phyloP scores from a whole-genome alignment of 495 filamentous ascomycete genomes.

The Pseudomonodictys pantanalensis region DNA sequence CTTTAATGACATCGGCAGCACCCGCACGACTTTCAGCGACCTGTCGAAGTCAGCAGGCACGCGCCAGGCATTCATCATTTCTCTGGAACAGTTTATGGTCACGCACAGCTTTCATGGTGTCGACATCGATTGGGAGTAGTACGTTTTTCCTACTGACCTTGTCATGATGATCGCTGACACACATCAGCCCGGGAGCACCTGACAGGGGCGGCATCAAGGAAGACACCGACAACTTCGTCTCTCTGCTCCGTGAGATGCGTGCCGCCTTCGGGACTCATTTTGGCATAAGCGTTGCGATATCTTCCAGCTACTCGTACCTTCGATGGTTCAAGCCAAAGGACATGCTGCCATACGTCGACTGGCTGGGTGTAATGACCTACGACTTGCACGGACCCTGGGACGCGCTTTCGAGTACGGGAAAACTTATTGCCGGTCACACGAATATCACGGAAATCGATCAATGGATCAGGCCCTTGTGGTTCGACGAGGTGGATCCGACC shows the following conservation, averaged over 20 bases:
- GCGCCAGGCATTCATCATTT: slow-evolving; percentile 48
- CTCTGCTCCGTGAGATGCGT: slow-evolving; percentile 46
- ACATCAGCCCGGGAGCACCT: slow-evolving; percentile 29
- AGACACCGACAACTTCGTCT: slow-evolving; percentile 47
- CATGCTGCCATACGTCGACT: slow-evolving; percentile 48
- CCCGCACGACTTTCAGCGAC: neutral
- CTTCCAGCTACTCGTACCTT: slow-evolving; percentile 45
- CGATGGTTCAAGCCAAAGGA: slow-evolving; percentile 44
- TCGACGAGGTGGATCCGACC: slow-evolving; percentile 36
- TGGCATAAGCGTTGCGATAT: slow-evolving; percentile 45
- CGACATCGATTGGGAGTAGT: slow-evolving; percentile 60
- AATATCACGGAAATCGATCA: slow-evolving; percentile 44
- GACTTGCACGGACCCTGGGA: slow-evolving; percentile 46
- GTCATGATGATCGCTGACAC: neutral
- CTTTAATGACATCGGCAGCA: slow-evolving; percentile 4
- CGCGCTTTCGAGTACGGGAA: slow-evolving; percentile 26
- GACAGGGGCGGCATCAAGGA: slow-evolving; percentile 40
- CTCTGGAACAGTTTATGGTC: slow-evolving; percentile 44
- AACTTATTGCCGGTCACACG: slow-evolving; percentile 38
- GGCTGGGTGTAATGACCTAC: slow-evolving; percentile 53
- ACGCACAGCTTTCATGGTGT: slow-evolving; percentile 54
- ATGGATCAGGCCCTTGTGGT: slow-evolving; percentile 42
- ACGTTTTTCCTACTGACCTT: neutral
- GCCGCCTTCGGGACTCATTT: slow-evolving; percentile 38
- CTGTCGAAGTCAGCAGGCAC: slow-evolving; percentile 18